Evolutionary conservation across 2,329 filamentous ascomycete species (phyloP).

Genomic region (Tolypocladium nubicola): DNA sequence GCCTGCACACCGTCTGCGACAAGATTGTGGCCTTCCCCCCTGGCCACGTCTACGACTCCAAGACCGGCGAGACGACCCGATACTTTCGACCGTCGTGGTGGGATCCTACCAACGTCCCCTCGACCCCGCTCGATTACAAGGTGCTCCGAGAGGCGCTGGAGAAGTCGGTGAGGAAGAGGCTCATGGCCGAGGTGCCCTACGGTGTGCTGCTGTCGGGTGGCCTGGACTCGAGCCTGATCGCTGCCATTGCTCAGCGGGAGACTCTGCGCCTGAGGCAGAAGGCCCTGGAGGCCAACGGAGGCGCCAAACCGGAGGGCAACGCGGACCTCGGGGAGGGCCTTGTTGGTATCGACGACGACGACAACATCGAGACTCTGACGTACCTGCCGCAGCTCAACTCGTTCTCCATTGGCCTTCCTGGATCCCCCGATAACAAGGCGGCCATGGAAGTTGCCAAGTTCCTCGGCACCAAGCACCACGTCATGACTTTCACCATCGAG

Average conservation of each 20-base stretch:
- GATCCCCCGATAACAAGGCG: constrained; percentile 83
- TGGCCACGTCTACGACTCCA: constrained; percentile 91
- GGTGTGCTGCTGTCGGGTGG: constrained; percentile 92
- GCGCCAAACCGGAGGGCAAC: constrained; percentile 34
- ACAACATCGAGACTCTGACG: constrained; percentile 80
- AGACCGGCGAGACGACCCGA: constrained; percentile 70
- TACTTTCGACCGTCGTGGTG: constrained; percentile 94
- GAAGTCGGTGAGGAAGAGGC: constrained; percentile 83
- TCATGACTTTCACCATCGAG: constrained; percentile 96
- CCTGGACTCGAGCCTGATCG: constrained; percentile 89
- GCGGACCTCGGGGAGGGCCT: constrained; percentile 58
- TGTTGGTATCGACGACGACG: constrained; percentile 88
- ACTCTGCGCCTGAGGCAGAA: constrained; percentile 65
- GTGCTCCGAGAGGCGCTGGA: constrained; percentile 72
- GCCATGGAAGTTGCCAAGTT: constrained; percentile 91
- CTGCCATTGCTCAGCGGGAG: constrained; percentile 90
- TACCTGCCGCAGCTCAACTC: constrained; percentile 94
- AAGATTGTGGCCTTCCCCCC: constrained; percentile 90
- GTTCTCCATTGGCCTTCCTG: constrained; percentile 94
- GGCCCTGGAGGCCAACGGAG: constrained; percentile 37
- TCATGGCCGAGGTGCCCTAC: constrained; percentile 98
- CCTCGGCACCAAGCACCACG: constrained; percentile 94
- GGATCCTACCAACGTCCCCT: constrained; percentile 69
- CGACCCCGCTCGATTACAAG: constrained; percentile 74
- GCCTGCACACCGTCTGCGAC: constrained; percentile 85